Conservation (phyloP, 768 basidiomycete species). For the Macrolepiota dolichaula region DNA sequence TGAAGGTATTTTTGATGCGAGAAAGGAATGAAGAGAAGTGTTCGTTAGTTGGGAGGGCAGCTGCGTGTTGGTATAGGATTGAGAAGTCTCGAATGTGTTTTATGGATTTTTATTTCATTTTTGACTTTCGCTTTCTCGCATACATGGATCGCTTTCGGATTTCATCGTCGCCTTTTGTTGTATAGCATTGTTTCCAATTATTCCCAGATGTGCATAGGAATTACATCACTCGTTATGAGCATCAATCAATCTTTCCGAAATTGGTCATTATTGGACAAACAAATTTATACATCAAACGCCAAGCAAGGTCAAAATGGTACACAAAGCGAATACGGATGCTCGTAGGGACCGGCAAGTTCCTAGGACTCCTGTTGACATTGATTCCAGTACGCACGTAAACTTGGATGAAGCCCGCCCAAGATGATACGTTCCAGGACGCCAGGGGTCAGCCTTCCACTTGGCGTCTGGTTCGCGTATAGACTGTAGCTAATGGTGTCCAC, state of each 20-base stretch:
- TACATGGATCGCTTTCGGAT: background rate
- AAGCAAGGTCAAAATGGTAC: background rate
- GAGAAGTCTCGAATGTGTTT: background rate
- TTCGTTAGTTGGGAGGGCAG: background rate
- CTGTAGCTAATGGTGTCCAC: constrained; percentile 26
- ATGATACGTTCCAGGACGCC: constrained; percentile 27
- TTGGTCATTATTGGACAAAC: background rate
- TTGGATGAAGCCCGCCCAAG: constrained; percentile 30
- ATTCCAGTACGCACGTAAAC: constrained; percentile 18
- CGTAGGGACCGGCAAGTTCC: background rate
- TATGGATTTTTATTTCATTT: constrained; percentile 1
- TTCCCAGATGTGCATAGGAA: background rate
- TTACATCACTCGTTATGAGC: background rate
- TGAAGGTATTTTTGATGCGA: background rate
- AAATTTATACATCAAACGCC: no score
- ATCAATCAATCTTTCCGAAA: background rate
- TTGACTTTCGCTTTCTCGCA: background rate
- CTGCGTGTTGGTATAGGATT: no score
- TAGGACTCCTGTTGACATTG: background rate
- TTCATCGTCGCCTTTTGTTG: background rate
- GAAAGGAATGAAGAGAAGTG: background rate
- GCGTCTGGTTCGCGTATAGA: constrained; percentile 1
- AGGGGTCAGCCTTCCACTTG: constrained; percentile 22
- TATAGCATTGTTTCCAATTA: background rate
- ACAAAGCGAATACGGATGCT: background rate